Conservation (phyloP, 495 filamentous ascomycete species). For the Astrothelium subdiscretum region DNA sequence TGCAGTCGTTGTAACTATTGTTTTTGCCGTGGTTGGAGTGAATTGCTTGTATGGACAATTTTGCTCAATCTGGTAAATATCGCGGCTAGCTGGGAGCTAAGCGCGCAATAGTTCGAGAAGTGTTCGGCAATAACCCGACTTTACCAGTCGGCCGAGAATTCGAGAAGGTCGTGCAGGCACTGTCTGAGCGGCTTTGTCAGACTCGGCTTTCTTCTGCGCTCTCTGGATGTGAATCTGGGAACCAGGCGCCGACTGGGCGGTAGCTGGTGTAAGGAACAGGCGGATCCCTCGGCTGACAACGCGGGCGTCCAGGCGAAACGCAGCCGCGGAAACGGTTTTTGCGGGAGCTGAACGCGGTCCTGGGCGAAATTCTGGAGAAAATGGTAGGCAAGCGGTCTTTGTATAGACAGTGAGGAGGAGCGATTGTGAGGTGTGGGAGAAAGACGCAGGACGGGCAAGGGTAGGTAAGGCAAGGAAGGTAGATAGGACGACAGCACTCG, state of each 20-base stretch:
- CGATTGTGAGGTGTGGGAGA: constrained; percentile 1
- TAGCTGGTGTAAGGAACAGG: not conserved
- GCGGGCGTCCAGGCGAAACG: not conserved
- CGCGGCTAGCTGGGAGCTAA: not conserved
- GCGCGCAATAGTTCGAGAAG: not conserved
- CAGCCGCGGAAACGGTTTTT: not conserved
- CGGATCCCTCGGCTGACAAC: not conserved
- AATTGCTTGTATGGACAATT: not conserved
- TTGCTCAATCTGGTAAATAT: not conserved
- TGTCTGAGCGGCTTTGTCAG: not conserved
- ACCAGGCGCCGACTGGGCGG: not conserved
- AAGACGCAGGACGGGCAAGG: not conserved
- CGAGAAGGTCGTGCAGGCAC: not conserved
- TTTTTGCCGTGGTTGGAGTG: not conserved
- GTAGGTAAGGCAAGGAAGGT: constrained; percentile 1
- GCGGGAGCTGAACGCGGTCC: not conserved
- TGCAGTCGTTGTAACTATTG: not conserved
- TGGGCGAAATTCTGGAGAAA: constrained; percentile 2
- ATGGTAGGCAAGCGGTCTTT: not conserved
- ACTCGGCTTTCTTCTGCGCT: not conserved
- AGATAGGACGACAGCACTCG: not conserved
- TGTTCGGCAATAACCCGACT: not conserved
- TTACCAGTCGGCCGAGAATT: not conserved
- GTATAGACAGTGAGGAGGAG: not conserved
- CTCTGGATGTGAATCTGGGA: not conserved